These are phyloP conservation scores for Saccharomyces cerevisiae DNA, from an alignment of 805 yeast genomes.

Conservation along the genomic window DNA sequence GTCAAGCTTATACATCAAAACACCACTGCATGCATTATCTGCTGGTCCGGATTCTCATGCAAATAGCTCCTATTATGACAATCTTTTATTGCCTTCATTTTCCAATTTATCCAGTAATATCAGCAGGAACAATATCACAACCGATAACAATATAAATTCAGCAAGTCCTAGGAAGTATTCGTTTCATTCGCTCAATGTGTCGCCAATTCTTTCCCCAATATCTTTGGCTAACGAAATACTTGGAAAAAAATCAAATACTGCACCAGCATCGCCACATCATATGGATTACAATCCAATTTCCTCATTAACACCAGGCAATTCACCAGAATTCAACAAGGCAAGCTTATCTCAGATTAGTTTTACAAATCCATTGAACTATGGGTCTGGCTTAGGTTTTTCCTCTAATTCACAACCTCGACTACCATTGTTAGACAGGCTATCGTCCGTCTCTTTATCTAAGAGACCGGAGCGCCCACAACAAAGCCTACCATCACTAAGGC, in stretches of 20 bases:
- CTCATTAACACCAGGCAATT: conserved; percentile 18
- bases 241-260: conserved; percentile 23
- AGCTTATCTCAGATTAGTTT: not conserved
- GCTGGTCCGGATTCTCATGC: conserved; percentile 4
- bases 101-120: not conserved
- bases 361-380: not conserved
- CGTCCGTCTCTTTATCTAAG: not conserved
- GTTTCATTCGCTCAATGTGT: not conserved
- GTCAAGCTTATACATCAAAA: conserved; percentile 6
- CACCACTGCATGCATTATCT: conserved; percentile 1
- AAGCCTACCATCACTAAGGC: conserved; percentile 27
- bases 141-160: not conserved
- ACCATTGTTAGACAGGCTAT: not conserved
- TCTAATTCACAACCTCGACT: conserved; percentile 1
- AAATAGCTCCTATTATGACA: not conserved
- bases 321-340: conserved; percentile 16
- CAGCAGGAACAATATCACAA: not conserved
- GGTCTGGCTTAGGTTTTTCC: not conserved
- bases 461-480: not conserved
- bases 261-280: conserved; percentile 26
- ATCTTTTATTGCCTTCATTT: not conserved
- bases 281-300: conserved; percentile 1
- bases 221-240: not conserved
- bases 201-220: not conserved
- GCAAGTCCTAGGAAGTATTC: not conserved